Evolutionary conservation across 345 rosid genomes (phyloP), one percentile per base, ranked within the genome.

Genomic region (Corymbia maculata): DNA sequence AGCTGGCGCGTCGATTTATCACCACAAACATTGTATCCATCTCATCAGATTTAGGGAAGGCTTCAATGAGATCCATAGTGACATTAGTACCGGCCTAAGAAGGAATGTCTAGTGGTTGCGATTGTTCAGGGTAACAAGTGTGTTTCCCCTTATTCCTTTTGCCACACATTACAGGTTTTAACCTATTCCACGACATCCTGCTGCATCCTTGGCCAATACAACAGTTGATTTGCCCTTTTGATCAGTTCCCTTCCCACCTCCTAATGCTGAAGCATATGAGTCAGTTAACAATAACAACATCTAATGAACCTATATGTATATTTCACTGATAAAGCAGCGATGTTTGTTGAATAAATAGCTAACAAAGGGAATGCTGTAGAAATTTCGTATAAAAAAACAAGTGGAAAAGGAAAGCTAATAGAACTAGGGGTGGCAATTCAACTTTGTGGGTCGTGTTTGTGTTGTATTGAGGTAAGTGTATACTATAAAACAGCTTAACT

Each of bases 241-340:
- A 64, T n/a, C 75, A 64, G 75, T 64, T n/a, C 75, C 75, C 19
- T 13, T 64, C 42, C 17, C 75, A n/a, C 49, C 49, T 36, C 82
- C 49, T 75, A 19, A 42, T 5, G 49, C 28, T 36, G 49, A 75
- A 75, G 49, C 82, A 75, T 42, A 13, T 75, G 11, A 75, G 14
- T 6, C 47, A 36, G 8, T 36, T 9, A 42, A 42, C 47, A 55
- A 22, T 12, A 55, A 55, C 61, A 70, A 26, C 47, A 32, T 70
- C 24, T 5, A 36, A 42, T 13, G 13, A 32, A 0, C 80, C 13
- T 36, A 9, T 36, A 70, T 42, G 47, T 4, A 0, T 70, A 0
- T 70, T 70, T 32, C 13, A 70, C 47, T 36, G 21, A 70, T 70
- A 17, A 4, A 17, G 13, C 22, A 36, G 13, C 36, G 7, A 70